phyloP scores from a whole-genome alignment of 2,329 filamentous ascomycete species.

The Aureobasidium subglaciale region DNA sequence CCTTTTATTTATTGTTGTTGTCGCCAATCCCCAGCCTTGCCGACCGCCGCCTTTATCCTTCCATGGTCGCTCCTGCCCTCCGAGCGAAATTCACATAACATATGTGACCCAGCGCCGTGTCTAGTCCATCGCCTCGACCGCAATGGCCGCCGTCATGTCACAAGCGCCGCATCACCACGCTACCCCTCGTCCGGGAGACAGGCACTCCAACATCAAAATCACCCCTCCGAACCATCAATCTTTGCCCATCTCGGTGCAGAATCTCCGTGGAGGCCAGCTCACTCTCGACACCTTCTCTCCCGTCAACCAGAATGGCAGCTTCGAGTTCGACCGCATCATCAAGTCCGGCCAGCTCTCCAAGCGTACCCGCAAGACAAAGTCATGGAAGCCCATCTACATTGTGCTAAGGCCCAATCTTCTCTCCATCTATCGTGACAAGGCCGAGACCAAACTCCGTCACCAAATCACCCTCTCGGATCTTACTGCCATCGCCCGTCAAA shows the following conservation, averaged over 20 bases:
- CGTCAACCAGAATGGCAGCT: constrained; percentile 90
- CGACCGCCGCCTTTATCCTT: not conserved
- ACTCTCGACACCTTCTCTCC: constrained; percentile 66
- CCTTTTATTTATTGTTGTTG: not conserved
- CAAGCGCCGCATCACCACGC: constrained; percentile 9
- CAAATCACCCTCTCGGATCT: constrained; percentile 84
- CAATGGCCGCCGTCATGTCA: constrained; percentile 23
- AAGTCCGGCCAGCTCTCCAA: constrained; percentile 83
- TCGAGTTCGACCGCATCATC: constrained; percentile 89
- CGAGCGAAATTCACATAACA: not conserved
- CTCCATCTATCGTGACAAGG: constrained; percentile 86
- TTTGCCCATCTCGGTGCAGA: constrained; percentile 7
- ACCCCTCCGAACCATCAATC: constrained; percentile 16
- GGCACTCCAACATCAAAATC: not conserved
- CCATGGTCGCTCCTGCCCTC: not conserved
- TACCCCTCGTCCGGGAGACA: not conserved
- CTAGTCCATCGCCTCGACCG: not conserved
- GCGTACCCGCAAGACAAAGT: constrained; percentile 89
- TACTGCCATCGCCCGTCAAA: constrained; percentile 81
- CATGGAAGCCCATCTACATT: constrained; percentile 84
- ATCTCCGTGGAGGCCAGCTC: constrained; percentile 36
- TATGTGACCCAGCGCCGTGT: not conserved
- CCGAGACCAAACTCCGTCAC: constrained; percentile 81
- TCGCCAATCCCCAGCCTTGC: not conserved
- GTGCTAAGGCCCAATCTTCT: constrained; percentile 85